Conservation (phyloP, 495 filamentous ascomycete genomes). For the Jackrogersella multiformis region DNA sequence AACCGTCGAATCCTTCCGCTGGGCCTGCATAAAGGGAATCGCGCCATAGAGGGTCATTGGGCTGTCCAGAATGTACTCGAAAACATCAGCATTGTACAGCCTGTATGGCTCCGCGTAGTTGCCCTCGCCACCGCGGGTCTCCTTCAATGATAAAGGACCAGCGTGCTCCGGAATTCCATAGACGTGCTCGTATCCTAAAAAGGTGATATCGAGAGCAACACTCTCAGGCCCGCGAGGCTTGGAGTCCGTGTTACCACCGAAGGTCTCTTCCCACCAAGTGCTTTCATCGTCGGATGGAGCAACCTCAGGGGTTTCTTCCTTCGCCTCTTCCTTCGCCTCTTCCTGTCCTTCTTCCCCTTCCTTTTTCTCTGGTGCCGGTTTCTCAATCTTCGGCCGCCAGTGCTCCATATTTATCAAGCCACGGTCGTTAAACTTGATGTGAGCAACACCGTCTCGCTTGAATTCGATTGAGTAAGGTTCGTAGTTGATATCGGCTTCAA, state of each 20-base stretch:
- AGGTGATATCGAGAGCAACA: conserved; percentile 88
- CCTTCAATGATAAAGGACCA: conserved; percentile 83
- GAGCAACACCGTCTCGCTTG: conserved; percentile 79
- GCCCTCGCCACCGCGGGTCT: conserved; percentile 87
- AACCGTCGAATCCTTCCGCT: conserved; percentile 90
- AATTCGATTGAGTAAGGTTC: conserved; percentile 87
- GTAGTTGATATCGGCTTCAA: conserved; percentile 83
- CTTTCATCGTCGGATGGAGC: conserved; percentile 71
- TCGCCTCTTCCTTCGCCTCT: conserved; percentile 58
- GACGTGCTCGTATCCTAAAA: conserved; percentile 90
- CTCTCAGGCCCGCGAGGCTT: conserved; percentile 92
- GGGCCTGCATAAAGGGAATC: conserved; percentile 97
- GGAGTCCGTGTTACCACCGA: conserved; percentile 91
- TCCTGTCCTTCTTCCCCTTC: conserved; percentile 57
- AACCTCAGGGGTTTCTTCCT: conserved; percentile 52
- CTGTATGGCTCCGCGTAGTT: conserved; percentile 93
- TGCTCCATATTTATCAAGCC: conserved; percentile 93
- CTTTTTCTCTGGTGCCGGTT: conserved; percentile 61
- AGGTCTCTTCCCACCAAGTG: conserved; percentile 97
- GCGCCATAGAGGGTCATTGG: conserved; percentile 98
- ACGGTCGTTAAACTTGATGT: conserved; percentile 86
- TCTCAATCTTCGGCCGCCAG: conserved; percentile 89
- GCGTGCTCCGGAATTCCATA: conserved; percentile 96
- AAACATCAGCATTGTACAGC: conserved; percentile 94
- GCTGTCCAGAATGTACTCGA: conserved; percentile 95